Base-by-base conservation (phyloP, 352 stramenopile species). In the Pythium utonaiense region DNA sequence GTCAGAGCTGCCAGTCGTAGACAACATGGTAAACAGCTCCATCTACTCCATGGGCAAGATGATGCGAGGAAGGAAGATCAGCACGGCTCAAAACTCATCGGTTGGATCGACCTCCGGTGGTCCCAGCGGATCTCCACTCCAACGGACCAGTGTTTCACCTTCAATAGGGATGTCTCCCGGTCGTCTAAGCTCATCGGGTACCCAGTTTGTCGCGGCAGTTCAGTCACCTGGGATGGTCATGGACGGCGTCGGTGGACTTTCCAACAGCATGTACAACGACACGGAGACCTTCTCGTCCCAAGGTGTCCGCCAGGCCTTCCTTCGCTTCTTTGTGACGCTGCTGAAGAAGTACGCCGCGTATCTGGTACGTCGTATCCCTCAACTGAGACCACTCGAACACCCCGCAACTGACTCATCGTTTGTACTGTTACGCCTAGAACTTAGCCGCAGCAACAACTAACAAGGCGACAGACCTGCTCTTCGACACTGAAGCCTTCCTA, bases 311-410 rank as follows among this genome's bases (percentile, higher is more conserved):
- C 81, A 78, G 60, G 81, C 82, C 10, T 94, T 94, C 58, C 60
- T 94, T 9, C 80, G 84, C 9, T 90, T 92, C 56, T 94, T 94
- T 60, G 81, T 94, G 41, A 88, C 77, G 1, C 57, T 94, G 3
- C 62, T 92, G 16, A 90, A 88, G 68, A 91, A 90, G 41, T 94
- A 94, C 52, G 77, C 77, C 17, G 63, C 56, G 36, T 93, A 91
- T 50, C 50, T 93, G 76, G 83, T 93, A 75, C 14, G 52, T 61
- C 1, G 5, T 33, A 9, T 33, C 28, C 5, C 28, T 10, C 28
- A 33, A 5, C 9, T 33, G 9, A 5, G 28, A 33, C 9, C 5
- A 5, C 28, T 10, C 5, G 5, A 9, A 9, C 28, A 33, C 28
- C 28, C 9, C 28, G 9, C 28, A 33, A 33, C 28, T 33, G 28